A percentile compares a stretch with the other conserved stretches of the same genome.
Evolutionary conservation across 768 basidiomycete genomes (phyloP).

Genomic region (Leccinum obscurum): DNA sequence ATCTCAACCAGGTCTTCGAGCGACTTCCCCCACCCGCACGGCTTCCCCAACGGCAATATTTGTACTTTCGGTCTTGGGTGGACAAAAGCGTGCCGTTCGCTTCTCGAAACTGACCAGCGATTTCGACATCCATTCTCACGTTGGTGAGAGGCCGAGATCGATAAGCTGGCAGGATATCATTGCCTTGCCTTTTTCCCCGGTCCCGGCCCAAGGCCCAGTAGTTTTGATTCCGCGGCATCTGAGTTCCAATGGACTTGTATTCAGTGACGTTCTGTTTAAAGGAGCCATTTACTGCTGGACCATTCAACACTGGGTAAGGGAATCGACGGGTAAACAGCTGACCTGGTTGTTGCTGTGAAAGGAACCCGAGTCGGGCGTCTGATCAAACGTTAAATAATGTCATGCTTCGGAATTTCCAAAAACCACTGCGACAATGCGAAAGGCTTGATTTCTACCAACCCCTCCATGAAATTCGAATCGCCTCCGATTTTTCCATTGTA

Average conservation of each 20-base stretch:
- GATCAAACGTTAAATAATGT: background rate
- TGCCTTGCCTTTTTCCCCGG: too few relatives aligned
- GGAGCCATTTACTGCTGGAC: background rate
- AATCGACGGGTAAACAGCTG: background rate
- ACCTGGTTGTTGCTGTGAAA: slow-evolving; percentile 2
- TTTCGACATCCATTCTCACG: background rate
- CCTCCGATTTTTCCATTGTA: background rate
- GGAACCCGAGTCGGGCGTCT: background rate
- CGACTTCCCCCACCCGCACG: too few relatives aligned
- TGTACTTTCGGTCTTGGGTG: background rate
- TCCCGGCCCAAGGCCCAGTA: background rate
- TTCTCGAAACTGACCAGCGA: background rate
- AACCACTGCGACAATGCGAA: background rate
- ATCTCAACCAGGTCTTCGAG: background rate
- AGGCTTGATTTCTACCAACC: background rate
- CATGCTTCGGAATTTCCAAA: background rate
- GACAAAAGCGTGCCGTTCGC: background rate
- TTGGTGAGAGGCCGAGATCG: background rate
- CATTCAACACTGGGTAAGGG: background rate
- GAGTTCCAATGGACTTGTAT: background rate
- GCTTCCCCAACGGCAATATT: background rate
- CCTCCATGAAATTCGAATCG: too few relatives aligned
- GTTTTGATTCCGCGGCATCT: background rate
- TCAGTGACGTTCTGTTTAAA: background rate
- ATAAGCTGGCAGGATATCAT: background rate